Conservation (phyloP, 352 stramenopile species). For the Phytophthora macrochlamydospora region DNA sequence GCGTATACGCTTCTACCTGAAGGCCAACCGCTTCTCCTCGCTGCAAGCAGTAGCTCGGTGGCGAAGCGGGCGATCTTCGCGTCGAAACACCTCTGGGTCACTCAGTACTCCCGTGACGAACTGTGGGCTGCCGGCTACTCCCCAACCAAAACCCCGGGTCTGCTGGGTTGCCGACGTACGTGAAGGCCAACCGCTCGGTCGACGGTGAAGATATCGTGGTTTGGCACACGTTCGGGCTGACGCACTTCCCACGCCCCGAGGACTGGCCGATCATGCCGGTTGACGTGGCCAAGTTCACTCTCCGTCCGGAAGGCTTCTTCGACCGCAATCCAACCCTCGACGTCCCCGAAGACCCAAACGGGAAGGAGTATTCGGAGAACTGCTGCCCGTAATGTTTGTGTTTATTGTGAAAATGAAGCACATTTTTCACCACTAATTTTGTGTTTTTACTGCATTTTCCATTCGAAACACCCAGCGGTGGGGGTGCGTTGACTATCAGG, state of each 20-base stretch:
- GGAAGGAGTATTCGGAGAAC: conserved; percentile 33
- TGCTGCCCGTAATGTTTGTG: neutral
- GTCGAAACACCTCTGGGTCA: conserved; percentile 75
- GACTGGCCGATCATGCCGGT: conserved; percentile 80
- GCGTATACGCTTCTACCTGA: conserved; percentile 63
- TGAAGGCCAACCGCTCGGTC: conserved; percentile 51
- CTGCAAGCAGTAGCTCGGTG: conserved; percentile 42
- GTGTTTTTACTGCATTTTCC: too few species aligned
- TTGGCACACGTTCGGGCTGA: conserved; percentile 76
- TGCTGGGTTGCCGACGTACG: conserved; percentile 59
- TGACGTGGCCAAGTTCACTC: conserved; percentile 64
- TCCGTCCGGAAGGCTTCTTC: conserved; percentile 71
- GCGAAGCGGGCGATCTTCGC: conserved; percentile 57
- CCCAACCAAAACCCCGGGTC: conserved; percentile 55
- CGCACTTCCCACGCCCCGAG: conserved; percentile 71
- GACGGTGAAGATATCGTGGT: conserved; percentile 70
- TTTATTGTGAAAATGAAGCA: too few species aligned
- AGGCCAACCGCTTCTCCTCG: conserved; percentile 51
- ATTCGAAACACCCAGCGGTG: too few species aligned
- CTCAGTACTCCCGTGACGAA: conserved; percentile 56
- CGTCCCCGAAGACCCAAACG: conserved; percentile 45
- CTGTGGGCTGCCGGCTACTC: conserved; percentile 73
- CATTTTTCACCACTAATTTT: too few species aligned
- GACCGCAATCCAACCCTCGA: conserved; percentile 56
- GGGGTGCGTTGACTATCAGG: too few species aligned